These are phyloP conservation scores for Coemansia sp. DNA, from an alignment of 192 early-diverging fungal genomes.

Conservation along the genomic window DNA sequence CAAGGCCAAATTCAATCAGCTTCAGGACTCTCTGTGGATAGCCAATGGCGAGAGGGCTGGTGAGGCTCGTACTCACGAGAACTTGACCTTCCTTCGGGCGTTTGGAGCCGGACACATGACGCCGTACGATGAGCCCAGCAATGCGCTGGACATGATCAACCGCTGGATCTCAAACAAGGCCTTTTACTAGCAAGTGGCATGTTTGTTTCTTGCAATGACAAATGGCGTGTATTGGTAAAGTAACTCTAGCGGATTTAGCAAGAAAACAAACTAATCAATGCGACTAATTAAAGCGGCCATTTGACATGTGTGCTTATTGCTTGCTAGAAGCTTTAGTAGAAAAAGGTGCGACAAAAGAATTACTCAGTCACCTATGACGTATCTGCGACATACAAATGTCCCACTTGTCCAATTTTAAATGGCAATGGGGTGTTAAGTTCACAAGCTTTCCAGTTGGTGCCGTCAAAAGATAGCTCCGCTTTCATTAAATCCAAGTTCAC, in stretches of 20 bases:
- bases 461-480: neutral
- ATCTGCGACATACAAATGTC: neutral
- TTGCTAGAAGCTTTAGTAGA: neutral
- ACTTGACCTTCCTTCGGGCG: constrained; percentile 81
- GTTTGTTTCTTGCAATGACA: no score
- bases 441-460: neutral
- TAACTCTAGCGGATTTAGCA: no score
- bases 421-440: neutral
- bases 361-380: neutral
- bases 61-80: constrained; percentile 65
- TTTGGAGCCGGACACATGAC: constrained; percentile 89
- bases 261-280: no score
- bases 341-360: neutral
- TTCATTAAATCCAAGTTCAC: neutral
- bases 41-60: constrained; percentile 60
- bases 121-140: constrained; percentile 90
- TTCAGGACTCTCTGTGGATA: constrained; percentile 69
- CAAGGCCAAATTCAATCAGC: constrained; percentile 62
- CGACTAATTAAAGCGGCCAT: neutral
- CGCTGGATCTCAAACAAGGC: constrained; percentile 62
- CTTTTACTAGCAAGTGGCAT: constrained; percentile 16
- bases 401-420: neutral
- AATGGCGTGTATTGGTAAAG: no score
- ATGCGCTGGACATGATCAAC: constrained; percentile 83
- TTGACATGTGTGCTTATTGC: no score